Evolutionary conservation across 1,284 basidiomycete species (phyloP), one percentile per base, ranked within the genome.

Genomic region (Polyporus tsugae): DNA sequence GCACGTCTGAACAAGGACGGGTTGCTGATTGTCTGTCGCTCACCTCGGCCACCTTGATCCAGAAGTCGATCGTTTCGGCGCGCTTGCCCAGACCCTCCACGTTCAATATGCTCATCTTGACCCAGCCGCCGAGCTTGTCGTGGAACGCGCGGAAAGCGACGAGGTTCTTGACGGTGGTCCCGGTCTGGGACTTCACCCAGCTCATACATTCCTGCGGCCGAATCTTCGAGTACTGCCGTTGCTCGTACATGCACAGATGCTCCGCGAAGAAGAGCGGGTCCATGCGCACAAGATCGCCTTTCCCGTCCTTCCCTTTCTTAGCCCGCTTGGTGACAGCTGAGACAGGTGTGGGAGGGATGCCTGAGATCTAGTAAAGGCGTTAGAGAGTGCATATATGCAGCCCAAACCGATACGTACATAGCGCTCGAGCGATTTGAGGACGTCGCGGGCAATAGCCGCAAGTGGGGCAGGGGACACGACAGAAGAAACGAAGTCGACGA

Each of bases 31-130:
- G 57, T 29, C 58, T 60, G 63, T 6, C 13, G 42, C 62, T 72
- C 70, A 92, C 92, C 86, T 93, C 91, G 11, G 91, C 89, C 41
- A 92, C 88, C 74, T 87, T 90, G 71, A 93, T 89, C 91, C 91
- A 93, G 75, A 89, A 86, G 67, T 91, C 89, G 42, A 92, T 80
- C n/a, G 83, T 85, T 63, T 88, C 84, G 6, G 88, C 85, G 55
- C 91, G 82, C 74, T 83, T 87, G 15, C 81, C 81, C 63, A 89
- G 77, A 2, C 79, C 80, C 11, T 89, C 86, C 63, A 83, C 80
- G 63, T 78, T 83, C 42, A 93, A 77, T 42, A 92, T 84, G 73
- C 86, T 90, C 39, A 78, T 79, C 75, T 90, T 91, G 22, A 93
- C 90, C 90, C 90, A 93, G 22, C 82, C 78, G 29, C 84, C 85